Conservation (phyloP, 2,329 filamentous ascomycete genomes). For the Colletotrichum spaethianum region DNA sequence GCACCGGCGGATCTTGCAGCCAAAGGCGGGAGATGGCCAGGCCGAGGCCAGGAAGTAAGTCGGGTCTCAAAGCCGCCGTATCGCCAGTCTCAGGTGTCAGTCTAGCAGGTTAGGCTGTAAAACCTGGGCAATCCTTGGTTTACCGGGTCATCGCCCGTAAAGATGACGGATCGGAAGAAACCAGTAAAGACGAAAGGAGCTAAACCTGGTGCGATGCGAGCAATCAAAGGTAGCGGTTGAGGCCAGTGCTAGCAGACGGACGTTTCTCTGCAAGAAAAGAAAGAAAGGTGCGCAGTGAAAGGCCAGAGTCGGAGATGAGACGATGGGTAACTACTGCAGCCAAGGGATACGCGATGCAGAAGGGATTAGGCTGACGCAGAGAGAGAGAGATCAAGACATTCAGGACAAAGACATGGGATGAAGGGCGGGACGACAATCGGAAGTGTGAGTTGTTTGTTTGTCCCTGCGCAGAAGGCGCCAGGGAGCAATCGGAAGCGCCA, state of each 20-base stretch:
- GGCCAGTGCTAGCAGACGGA: not conserved
- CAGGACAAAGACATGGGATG: not conserved
- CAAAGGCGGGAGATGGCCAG: not conserved
- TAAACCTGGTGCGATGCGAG: not conserved
- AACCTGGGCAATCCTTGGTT: not conserved
- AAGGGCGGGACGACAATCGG: not conserved
- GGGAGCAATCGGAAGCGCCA: not conserved
- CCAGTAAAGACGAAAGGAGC: not conserved
- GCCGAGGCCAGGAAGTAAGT: not conserved
- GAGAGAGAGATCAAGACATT: not conserved
- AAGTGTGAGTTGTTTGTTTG: not conserved
- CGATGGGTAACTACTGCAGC: not conserved
- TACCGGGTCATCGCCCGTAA: not conserved
- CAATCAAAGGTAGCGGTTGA: not conserved
- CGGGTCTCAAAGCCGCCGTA: not conserved
- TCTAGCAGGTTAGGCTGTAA: not conserved
- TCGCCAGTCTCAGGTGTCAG: not conserved
- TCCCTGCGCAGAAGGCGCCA: slow-evolving; percentile 1
- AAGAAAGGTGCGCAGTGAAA: not conserved
- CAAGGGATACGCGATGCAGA: slow-evolving; percentile 3
- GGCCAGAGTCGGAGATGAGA: not conserved
- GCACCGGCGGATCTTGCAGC: not conserved
- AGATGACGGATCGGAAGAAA: not conserved
- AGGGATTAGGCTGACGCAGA: not conserved
- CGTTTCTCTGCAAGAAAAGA: not conserved